These are phyloP conservation scores for Byssoonygena ceratinophila DNA, from an alignment of 2,329 filamentous ascomycete species.

Conservation along the genomic window DNA sequence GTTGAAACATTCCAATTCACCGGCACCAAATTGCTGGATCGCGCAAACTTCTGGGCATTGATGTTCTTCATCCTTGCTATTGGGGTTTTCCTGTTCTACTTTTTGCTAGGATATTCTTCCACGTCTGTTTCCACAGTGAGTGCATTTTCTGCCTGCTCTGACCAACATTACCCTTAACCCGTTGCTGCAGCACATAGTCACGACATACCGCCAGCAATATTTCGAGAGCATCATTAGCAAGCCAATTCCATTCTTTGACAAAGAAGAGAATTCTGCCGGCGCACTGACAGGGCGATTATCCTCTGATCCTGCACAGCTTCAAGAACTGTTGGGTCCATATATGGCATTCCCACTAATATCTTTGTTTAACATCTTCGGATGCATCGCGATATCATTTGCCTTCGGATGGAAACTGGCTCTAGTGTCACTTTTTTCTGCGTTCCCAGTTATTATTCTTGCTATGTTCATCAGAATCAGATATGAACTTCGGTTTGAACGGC, in stretches of 20 bases:
- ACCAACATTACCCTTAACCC: slow-evolving; percentile 21
- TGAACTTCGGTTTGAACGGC: slow-evolving; percentile 56
- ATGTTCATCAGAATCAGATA: slow-evolving; percentile 49
- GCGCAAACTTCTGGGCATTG: slow-evolving; percentile 43
- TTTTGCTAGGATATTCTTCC: slow-evolving; percentile 36
- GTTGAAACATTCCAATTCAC: slow-evolving; percentile 40
- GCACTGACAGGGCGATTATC: slow-evolving; percentile 40
- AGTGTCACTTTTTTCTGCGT: slow-evolving; percentile 51
- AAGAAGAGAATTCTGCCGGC: slow-evolving; percentile 40
- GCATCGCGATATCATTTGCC: slow-evolving; percentile 55
- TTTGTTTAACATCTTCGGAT: slow-evolving; percentile 55
- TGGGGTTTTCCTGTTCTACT: slow-evolving; percentile 37
- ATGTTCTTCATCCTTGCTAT: slow-evolving; percentile 49
- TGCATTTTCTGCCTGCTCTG: slow-evolving; percentile 16
- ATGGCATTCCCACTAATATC: slow-evolving; percentile 47
- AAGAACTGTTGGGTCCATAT: slow-evolving; percentile 42
- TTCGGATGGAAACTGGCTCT: slow-evolving; percentile 70
- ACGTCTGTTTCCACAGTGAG: slow-evolving; percentile 39
- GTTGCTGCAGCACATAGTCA: slow-evolving; percentile 23
- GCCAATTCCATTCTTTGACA: slow-evolving; percentile 36
- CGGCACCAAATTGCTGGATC: slow-evolving; percentile 29
- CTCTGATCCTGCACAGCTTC: slow-evolving; percentile 41
- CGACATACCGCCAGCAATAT: slow-evolving; percentile 35
- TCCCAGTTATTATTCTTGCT: slow-evolving; percentile 42
- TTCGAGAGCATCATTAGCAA: slow-evolving; percentile 39